Evolutionary conservation across 2,329 filamentous ascomycete species (phyloP).

Genomic region (Paracorniculantispora psalliotae): DNA sequence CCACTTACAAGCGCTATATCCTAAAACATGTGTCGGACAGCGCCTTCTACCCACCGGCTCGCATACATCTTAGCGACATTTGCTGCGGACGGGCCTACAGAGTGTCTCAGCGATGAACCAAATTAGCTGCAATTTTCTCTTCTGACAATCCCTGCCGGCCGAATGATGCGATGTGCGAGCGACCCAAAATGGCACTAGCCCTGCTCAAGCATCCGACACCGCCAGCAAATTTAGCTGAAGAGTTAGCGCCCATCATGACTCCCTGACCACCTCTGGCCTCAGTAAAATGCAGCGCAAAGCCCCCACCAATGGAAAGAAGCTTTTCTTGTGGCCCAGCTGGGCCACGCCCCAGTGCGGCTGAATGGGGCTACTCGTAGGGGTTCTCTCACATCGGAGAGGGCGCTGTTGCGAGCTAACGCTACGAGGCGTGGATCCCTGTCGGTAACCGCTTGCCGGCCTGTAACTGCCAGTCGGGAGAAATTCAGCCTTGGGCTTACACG

Average conservation of each 20-base stretch:
- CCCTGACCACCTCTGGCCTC: no score
- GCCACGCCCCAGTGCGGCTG: slow-evolving; percentile 9
- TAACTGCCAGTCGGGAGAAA: background rate
- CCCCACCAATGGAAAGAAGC: background rate
- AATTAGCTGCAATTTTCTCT: background rate
- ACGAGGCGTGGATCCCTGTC: background rate
- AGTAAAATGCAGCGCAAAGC: background rate
- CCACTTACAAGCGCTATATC: background rate
- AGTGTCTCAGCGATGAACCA: background rate
- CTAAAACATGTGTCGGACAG: background rate
- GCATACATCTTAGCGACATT: background rate
- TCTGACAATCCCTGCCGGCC: background rate
- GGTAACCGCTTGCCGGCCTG: background rate
- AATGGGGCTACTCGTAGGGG: slow-evolving; percentile 1
- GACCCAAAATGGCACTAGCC: background rate
- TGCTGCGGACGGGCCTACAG: background rate
- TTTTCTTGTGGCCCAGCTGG: background rate
- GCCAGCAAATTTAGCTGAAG: background rate
- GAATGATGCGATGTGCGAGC: background rate
- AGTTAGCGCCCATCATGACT: background rate
- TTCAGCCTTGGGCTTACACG: slow-evolving; percentile 13
- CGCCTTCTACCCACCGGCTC: background rate
- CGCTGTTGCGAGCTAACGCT: background rate
- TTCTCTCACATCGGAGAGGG: background rate
- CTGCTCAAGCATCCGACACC: background rate